Evolutionary conservation across 1,284 basidiomycete species (phyloP), one percentile per base, ranked within the genome.

Genomic region (Mixia osmundae): DNA sequence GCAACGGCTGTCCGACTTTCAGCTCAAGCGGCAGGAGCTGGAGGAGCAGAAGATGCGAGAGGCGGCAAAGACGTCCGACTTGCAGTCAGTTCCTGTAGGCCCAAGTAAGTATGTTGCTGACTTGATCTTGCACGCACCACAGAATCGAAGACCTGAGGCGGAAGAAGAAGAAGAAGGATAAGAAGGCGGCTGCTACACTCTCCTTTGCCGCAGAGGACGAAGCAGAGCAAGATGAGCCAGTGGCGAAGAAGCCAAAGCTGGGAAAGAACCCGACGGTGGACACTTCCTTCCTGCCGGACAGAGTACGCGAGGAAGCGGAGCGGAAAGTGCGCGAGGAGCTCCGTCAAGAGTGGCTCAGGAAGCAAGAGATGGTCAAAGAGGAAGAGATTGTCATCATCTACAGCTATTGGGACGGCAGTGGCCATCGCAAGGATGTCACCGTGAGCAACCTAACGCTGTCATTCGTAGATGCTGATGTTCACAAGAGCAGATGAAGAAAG

Each of bases 341-440:
- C 25, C 66, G 89, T 3, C 68, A 83, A 45, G 72, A 91, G 53
- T 99, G 87, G 83, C 61, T 95, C 23, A 63, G 62, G 41, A 75
- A 72, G 53, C 89, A 99, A 51, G 83, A 87, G 45, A 65, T 72
- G 26, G 68, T 78, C 49, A 94, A 91, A 59, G 61, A 67, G 28
- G 85, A 89, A 49, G 75, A 80, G 19, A 76, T 94, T 38, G 80
- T 89, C 54, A 68, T 94, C 46, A 73, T 74, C 0, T 99, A 95
- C 54, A 91, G 83, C 0, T 97, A 76, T 57, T 99, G 91, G 91
- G 89, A 99, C 53, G 89, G 89, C 4, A 85, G 76, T 49, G 91
- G 91, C 0, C 91, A 97, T 59, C 66, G 89, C 28, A 94, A 89
- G 61, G 74, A 71, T 24, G 87, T 91, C 12, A 66, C 64, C 50